Base-by-base conservation (phyloP, 2,329 filamentous ascomycete species). In the Colletotrichum horii region DNA sequence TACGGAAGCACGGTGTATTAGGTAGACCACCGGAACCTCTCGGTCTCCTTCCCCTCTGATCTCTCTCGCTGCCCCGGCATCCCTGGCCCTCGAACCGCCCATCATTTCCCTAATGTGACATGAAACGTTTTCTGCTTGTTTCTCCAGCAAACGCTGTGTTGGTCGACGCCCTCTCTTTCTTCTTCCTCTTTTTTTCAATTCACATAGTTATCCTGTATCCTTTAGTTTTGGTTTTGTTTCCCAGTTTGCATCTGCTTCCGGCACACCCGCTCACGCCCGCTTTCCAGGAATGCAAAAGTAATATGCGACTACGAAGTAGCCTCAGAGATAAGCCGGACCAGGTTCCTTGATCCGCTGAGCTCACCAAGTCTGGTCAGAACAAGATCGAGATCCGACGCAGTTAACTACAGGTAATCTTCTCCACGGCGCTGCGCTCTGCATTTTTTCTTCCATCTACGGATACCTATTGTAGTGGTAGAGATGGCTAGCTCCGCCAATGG, bases 61-160 rank as follows among this genome's bases (percentile, higher is more conserved):
- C 22, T 64, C 34, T 24, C 61, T 34, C 61, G 32, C 61, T 70
- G 26, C 43, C 43, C 60, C n/a, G 24, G 71, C 48, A 71, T 66
- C 71, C 71, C 71, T 71, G 71, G 65, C 56, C 24, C 36, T 69
- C 34, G 34, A 73, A 71, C 34, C 52, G 52, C 67, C 52, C 52
- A 66, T 74, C 58, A 34, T 60, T 60, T 30, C 71, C 48, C 24
- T 48, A 66, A 74, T 61, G 61, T 71, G 71, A 71, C 67, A 28
- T 74, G 71, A 74, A 74, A 74, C 71, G 68, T 52, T 52, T 38
- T 61, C 34, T 34, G 28, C 38, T 48, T 24, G 67, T 74, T 73
- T 70, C 67, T 71, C 67, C 19, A 71, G 67, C 48, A 60, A 74
- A 52, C 30, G 48, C 30, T 60, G 32, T 60, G 24, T 61, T 64